Conservation (phyloP, 2,329 filamentous ascomycete genomes). For the Diplodia intermedia region DNA sequence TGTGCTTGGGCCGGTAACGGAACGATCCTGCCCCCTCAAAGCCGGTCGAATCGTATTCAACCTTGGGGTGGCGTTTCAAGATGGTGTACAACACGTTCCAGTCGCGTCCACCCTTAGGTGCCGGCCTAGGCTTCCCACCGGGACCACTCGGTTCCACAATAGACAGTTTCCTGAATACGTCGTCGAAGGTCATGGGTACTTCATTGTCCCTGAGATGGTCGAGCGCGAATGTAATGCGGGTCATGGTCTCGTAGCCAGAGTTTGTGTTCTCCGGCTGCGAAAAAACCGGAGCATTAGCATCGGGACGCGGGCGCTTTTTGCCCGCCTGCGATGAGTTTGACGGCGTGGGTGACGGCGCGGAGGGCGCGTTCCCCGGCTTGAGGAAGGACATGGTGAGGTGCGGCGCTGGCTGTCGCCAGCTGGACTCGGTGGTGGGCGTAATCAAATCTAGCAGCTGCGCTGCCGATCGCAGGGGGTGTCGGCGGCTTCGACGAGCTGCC, state of each 20-base stretch:
- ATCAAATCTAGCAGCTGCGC: background rate
- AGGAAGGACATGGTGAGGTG: slow-evolving; percentile 45
- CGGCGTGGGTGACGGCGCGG: slow-evolving; percentile 68
- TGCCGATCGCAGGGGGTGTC: background rate
- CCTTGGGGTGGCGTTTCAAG: slow-evolving; percentile 70
- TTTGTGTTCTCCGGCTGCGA: slow-evolving; percentile 79
- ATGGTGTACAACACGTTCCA: slow-evolving; percentile 65
- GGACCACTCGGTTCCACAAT: slow-evolving; percentile 66
- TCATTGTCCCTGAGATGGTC: slow-evolving; percentile 69
- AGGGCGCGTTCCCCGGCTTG: slow-evolving; percentile 44
- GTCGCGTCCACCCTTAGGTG: slow-evolving; percentile 20
- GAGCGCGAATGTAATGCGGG: slow-evolving; percentile 86
- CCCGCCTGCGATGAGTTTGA: slow-evolving; percentile 47
- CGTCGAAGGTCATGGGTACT: slow-evolving; percentile 65
- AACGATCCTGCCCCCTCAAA: slow-evolving; percentile 79
- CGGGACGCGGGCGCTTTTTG: slow-evolving; percentile 66
- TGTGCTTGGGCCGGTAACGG: slow-evolving; percentile 81
- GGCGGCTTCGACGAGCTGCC: background rate
- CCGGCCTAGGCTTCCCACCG: slow-evolving; percentile 57
- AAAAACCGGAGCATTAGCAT: slow-evolving; percentile 63
- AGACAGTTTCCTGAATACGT: slow-evolving; percentile 82
- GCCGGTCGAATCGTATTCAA: slow-evolving; percentile 61
- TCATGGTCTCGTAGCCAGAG: slow-evolving; percentile 81
- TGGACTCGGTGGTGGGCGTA: background rate
- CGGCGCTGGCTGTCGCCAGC: background rate